These are phyloP conservation scores for Acacia melanoxylon DNA, from an alignment of 306 rosid genomes.

Conservation along the genomic window DNA sequence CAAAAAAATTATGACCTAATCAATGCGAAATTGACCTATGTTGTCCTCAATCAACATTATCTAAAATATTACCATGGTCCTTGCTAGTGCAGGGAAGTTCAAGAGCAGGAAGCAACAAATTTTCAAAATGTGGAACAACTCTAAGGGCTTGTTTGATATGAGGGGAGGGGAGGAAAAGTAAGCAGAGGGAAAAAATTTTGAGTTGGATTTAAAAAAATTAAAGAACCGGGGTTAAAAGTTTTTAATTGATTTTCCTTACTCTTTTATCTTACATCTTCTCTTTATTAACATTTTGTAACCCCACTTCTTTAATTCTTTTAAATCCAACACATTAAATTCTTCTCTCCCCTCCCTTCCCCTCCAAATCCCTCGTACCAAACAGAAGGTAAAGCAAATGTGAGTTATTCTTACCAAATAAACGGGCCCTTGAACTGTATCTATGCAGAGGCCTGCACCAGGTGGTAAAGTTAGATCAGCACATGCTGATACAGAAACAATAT, in stretches of 20 bases:
- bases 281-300: too few species aligned
- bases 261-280: too few species aligned
- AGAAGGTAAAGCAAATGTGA: not conserved
- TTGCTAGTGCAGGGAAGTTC: not conserved
- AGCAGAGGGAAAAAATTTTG: too few species aligned
- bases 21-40: constrained; percentile 5
- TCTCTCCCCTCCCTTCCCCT: too few species aligned
- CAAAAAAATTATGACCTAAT: constrained; percentile 5
- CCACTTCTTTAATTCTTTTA: too few species aligned
- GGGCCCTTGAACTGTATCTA: constrained; percentile 77
- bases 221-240: too few species aligned
- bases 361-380: too few species aligned
- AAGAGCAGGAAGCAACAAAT: constrained; percentile 18
- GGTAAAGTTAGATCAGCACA: constrained; percentile 97
- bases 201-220: too few species aligned
- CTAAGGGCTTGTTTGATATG: not conserved
- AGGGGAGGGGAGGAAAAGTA: too few species aligned
- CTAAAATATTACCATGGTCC: not conserved
- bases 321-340: too few species aligned
- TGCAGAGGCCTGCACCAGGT: constrained; percentile 97
- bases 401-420: constrained; percentile 73
- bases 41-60: constrained; percentile 21
- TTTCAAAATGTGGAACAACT: constrained; percentile 6
- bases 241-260: too few species aligned
- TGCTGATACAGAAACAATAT: constrained; percentile 87